phyloP scores from a whole-genome alignment of 257 asterid species.

The Leonotis leonurus region DNA sequence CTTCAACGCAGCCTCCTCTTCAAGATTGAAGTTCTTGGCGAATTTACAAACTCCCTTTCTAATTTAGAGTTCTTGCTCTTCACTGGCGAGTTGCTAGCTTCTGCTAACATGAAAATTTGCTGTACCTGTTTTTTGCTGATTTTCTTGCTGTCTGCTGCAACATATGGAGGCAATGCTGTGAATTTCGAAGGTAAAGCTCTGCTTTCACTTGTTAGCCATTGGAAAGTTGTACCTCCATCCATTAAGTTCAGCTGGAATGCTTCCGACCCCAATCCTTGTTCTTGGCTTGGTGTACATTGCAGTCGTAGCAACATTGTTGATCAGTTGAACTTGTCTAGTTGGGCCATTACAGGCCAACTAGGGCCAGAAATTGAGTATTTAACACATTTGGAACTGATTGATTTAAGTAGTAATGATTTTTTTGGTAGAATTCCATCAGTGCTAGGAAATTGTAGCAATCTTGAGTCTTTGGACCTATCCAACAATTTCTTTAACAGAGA shows the following conservation, averaged over 20 bases:
- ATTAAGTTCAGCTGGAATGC: constrained; percentile 66
- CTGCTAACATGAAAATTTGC: constrained; percentile 19
- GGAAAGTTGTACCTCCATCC: constrained; percentile 56
- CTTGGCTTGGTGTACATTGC: constrained; percentile 76
- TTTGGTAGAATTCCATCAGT: constrained; percentile 49
- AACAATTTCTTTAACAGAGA: constrained; percentile 43
- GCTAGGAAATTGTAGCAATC: constrained; percentile 40
- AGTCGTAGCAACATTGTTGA: constrained; percentile 26
- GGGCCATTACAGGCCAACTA: constrained; percentile 58
- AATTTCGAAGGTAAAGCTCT: constrained; percentile 55
- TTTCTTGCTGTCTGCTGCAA: constrained; percentile 26
- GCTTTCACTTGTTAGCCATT: constrained; percentile 49
- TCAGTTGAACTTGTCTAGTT: constrained; percentile 37
- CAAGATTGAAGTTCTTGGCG: constrained; percentile 8
- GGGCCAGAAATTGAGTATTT: constrained; percentile 57
- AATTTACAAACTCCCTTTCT: neutral
- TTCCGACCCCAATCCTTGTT: constrained; percentile 71
- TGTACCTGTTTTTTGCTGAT: constrained; percentile 25
- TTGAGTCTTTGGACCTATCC: constrained; percentile 45
- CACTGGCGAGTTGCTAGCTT: neutral
- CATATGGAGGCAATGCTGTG: constrained; percentile 26
- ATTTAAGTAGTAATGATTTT: constrained; percentile 38
- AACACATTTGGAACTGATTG: constrained; percentile 35
- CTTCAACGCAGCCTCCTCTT: neutral
- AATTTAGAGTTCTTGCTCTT: too few species aligned